These are phyloP conservation scores for Raddia distichophylla DNA, from an alignment of 176 grass and related monocot genomes.

Conservation along the genomic window DNA sequence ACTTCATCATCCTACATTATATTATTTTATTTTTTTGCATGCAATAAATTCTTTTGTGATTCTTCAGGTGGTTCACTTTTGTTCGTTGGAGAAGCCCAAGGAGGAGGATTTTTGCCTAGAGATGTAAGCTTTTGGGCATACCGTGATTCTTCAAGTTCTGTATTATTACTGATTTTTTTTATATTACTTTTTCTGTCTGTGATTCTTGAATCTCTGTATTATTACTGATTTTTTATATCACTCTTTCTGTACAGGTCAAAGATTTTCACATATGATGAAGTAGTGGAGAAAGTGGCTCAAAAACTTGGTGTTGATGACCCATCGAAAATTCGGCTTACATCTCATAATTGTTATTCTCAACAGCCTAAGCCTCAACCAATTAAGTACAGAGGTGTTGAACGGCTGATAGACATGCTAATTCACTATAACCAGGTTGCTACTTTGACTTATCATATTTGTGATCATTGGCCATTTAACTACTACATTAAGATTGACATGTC, in stretches of 20 bases:
- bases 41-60: conserved; percentile 38
- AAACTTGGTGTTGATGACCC: conserved; percentile 87
- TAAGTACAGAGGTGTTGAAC: conserved; percentile 87
- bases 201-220: conserved; percentile 23
- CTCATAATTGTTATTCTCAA: conserved; percentile 99
- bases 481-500: conserved; percentile 32
- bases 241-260: conserved; percentile 70
- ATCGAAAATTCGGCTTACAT: conserved; percentile 95
- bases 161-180: conserved; percentile 20
- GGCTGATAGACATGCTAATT: conserved; percentile 89
- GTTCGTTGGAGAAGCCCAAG: conserved; percentile 93
- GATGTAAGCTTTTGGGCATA: conserved; percentile 66
- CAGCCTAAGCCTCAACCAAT: conserved; percentile 99
- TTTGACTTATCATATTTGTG: conserved; percentile 20
- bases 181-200: conserved; percentile 29
- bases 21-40: conserved; percentile 26
- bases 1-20: conserved; percentile 9
- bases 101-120: conserved; percentile 93
- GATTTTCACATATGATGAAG: conserved; percentile 87
- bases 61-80: conserved; percentile 90
- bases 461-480: conserved; percentile 9
- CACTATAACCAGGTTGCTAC: conserved; percentile 91
- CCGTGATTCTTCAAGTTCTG: conserved; percentile 23
- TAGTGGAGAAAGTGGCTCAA: conserved; percentile 91
- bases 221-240: conserved; percentile 28